These are phyloP conservation scores for Chlamydomonas eustigma DNA, from an alignment of 139 green algal genomes.

Conservation along the genomic window DNA sequence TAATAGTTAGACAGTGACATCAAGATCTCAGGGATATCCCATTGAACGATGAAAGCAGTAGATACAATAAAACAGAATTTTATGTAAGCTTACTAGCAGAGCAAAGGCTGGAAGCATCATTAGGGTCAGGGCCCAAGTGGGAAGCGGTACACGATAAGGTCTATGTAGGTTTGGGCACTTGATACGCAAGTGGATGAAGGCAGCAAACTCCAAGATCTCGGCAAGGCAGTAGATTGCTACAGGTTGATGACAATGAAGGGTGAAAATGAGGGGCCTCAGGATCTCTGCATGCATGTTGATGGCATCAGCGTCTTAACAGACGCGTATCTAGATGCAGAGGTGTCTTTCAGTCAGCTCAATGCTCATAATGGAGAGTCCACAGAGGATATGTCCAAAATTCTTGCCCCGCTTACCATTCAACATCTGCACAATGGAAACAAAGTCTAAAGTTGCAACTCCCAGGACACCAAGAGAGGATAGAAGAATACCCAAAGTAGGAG, in stretches of 20 bases:
- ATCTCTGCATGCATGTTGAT: no score
- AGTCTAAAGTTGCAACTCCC: constrained; percentile 59
- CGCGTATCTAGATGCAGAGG: neutral
- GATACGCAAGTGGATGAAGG: constrained; percentile 84
- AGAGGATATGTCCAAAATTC: neutral
- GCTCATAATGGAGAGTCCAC: neutral
- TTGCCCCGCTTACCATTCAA: constrained; percentile 57
- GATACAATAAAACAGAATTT: no score
- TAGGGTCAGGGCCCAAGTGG: constrained; percentile 59
- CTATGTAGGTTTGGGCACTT: constrained; percentile 57
- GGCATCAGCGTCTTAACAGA: no score
- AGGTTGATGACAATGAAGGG: no score
- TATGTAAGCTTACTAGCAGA: constrained; percentile 62
- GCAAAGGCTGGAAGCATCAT: constrained; percentile 75
- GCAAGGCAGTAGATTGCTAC: constrained; percentile 88
- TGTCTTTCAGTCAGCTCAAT: neutral
- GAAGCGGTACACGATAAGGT: constrained; percentile 74
- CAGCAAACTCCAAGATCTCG: constrained; percentile 92
- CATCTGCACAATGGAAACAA: constrained; percentile 79
- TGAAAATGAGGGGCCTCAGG: no score
- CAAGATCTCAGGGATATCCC: no score
- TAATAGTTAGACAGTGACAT: no score
- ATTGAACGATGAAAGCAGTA: no score
- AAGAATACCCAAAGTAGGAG: constrained; percentile 75
- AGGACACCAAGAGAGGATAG: constrained; percentile 74